Conservation (phyloP, 2,329 filamentous ascomycete species). For the Ascochyta viciae-villosae region DNA sequence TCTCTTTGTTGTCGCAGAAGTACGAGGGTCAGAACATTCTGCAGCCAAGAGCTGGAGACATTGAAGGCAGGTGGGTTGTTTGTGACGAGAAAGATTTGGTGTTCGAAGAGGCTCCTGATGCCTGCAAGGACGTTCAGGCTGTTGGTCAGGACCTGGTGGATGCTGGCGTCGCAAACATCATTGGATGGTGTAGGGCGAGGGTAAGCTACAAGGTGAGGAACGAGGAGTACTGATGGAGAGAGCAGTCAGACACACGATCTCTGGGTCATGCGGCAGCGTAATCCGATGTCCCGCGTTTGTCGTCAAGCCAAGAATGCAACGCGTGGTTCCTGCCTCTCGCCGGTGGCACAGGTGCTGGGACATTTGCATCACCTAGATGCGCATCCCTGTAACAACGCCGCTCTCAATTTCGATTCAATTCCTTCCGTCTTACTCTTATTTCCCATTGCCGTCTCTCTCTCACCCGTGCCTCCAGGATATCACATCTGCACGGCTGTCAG, state of each 20-base stretch:
- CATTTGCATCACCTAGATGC: slow-evolving; percentile 22
- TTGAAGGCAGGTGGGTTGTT: slow-evolving; percentile 47
- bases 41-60: slow-evolving; percentile 25
- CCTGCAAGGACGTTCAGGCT: slow-evolving; percentile 49
- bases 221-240: slow-evolving; percentile 28
- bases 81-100: slow-evolving; percentile 50
- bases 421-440: slow-evolving; percentile 8
- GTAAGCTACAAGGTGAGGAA: slow-evolving; percentile 51
- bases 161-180: slow-evolving; percentile 40
- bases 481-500: not conserved
- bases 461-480: not conserved
- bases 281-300: slow-evolving; percentile 1
- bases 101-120: slow-evolving; percentile 50
- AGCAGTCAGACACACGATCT: not conserved
- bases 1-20: slow-evolving; percentile 39
- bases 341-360: slow-evolving; percentile 7
- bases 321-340: slow-evolving; percentile 5
- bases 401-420: slow-evolving; percentile 9
- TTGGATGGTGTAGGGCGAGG: slow-evolving; percentile 44
- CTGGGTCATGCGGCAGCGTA: not conserved
- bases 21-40: slow-evolving; percentile 43
- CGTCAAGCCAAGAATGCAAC: slow-evolving; percentile 9
- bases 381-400: slow-evolving; percentile 10
- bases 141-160: slow-evolving; percentile 47
- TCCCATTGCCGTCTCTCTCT: slow-evolving; percentile 3